Conservation (phyloP, 768 basidiomycete species). For the Hericium erinaceus region DNA sequence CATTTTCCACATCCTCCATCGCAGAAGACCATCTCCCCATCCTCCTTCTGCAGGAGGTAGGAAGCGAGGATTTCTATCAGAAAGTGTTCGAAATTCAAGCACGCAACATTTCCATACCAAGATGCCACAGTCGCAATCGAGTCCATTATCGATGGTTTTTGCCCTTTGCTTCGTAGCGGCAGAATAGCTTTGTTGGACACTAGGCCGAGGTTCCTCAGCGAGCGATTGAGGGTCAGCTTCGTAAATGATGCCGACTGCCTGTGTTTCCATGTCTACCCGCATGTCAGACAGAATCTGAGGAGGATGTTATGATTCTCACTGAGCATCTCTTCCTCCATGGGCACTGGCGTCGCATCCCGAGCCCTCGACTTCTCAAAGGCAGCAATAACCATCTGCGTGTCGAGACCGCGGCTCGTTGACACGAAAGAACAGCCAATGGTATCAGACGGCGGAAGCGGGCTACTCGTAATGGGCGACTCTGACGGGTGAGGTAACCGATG, state of each 20-base stretch:
- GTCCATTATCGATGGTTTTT: conserved; percentile 25
- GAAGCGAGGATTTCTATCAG: background rate
- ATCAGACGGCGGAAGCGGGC: conserved; percentile 14
- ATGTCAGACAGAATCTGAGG: too few relatives aligned
- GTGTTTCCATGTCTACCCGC: conserved; percentile 25
- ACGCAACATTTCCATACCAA: conserved; percentile 24
- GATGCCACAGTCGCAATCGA: conserved; percentile 68
- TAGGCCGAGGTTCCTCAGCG: too few relatives aligned
- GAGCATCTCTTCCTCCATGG: conserved; percentile 38
- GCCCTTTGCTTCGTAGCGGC: conserved; percentile 5
- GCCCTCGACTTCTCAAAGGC: conserved; percentile 14
- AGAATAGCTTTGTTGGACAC: background rate
- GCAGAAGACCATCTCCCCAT: conserved; percentile 45
- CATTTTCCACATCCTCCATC: conserved; percentile 66
- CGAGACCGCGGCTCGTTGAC: conserved; percentile 18
- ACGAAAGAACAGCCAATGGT: conserved; percentile 1
- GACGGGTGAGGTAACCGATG: background rate
- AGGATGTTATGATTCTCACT: conserved; percentile 21
- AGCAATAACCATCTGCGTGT: conserved; percentile 32
- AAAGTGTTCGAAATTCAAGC: background rate
- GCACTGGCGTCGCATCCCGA: background rate
- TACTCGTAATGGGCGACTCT: background rate
- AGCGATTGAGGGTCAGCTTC: conserved; percentile 22
- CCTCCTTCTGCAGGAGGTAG: conserved; percentile 39
- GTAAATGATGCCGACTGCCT: conserved; percentile 3